These are phyloP conservation scores for Hypomontagnella monticulosa DNA, from an alignment of 495 filamentous ascomycete species.

Conservation along the genomic window DNA sequence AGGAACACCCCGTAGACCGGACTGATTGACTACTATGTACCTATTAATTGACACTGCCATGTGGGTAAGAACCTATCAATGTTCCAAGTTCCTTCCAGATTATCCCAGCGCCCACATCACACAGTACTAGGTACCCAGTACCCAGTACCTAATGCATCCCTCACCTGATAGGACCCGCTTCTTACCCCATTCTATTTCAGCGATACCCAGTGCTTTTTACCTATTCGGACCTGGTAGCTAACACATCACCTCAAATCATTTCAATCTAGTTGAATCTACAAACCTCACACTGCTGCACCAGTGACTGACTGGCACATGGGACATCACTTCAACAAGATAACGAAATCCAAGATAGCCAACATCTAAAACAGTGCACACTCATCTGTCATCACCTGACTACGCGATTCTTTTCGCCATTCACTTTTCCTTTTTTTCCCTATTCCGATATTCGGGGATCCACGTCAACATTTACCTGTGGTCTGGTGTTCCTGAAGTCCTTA, in stretches of 20 bases:
- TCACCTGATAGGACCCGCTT: constrained; percentile 18
- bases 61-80: too few relatives aligned
- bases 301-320: too few relatives aligned
- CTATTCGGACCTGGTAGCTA: constrained; percentile 4
- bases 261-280: not conserved
- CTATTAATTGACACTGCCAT: too few relatives aligned
- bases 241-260: constrained; percentile 8
- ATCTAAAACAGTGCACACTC: not conserved
- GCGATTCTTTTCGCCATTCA: not conserved
- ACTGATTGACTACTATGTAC: too few relatives aligned
- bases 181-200: constrained; percentile 17
- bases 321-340: not conserved
- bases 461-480: too few relatives aligned
- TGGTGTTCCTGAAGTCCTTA: too few relatives aligned
- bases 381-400: constrained; percentile 18
- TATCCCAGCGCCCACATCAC: too few relatives aligned
- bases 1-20: too few relatives aligned
- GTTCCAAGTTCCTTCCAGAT: too few relatives aligned
- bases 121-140: not conserved
- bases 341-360: too few relatives aligned
- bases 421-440: not conserved
- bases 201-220: not conserved
- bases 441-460: not conserved
- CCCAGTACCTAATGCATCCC: not conserved
- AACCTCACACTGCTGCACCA: too few relatives aligned